Base-by-base conservation (phyloP, 495 filamentous ascomycete genomes). In the Podospora sp. region DNA sequence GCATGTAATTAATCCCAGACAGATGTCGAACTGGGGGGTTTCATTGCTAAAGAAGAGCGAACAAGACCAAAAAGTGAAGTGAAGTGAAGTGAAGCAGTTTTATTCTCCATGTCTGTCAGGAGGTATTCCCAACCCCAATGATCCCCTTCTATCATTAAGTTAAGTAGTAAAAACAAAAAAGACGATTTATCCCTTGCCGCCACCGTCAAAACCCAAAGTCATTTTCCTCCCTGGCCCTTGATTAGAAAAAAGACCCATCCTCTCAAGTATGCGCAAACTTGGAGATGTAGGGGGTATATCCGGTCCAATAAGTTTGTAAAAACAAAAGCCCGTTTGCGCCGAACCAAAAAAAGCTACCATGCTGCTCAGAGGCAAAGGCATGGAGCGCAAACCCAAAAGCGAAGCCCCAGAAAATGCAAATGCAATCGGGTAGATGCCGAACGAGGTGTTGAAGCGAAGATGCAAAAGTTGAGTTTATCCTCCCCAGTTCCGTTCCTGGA, bases 251-350 rank as follows among this genome's bases (percentile, higher is more conserved):
- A 46, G 40, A 33, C 40, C 40, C 40, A 46, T 18, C 40, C 40
- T 46, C 40, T 46, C 40, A 46, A 46, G 40, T 11, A 18, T 46
- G 40, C 2, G 16, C 16, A 18, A n/a, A 18, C 40, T 46, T 46
- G 40, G 40, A 57, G 26, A 25, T 14, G 22, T 26, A 57, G 53
- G 60, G 60, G 60, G 40, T 62, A 62, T 62, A 62, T 62, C 60
- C 60, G 33, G 40, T 22, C 36, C 40, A 4, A 46, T 20, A 4
- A 51, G 50, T 22, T 26, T 50, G 60, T 49, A 6, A 57, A 12
- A 25, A 25, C 22, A 57, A 57, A 57, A 40, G 49, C 25, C 36
- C 12, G n/a, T 49, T 6, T 22, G 36, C 33, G 40, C 40, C 40
- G 16, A 11, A 6, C 36, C 60, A 18, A 49, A 35, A 18, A 49